phyloP scores from a whole-genome alignment of 2,329 filamentous ascomycete species.

The Epichloe amarillans region DNA sequence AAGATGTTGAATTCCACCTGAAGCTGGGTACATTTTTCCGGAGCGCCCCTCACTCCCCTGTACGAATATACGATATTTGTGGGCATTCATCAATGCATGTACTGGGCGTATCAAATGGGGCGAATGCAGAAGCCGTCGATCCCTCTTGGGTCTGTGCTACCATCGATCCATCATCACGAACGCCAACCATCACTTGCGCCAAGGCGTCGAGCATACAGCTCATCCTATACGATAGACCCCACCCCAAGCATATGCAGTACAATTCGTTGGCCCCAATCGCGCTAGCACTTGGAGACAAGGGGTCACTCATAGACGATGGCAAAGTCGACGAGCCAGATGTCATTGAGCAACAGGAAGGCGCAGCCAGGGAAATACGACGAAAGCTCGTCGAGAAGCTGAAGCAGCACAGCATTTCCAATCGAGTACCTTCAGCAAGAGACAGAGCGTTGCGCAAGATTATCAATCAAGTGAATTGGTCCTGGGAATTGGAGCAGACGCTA shows the following conservation, averaged over 20 bases:
- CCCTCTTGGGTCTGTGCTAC: conserved; percentile 55
- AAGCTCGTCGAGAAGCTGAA: conserved; percentile 75
- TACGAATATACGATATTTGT: conserved; percentile 72
- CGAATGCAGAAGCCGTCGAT: conserved; percentile 37
- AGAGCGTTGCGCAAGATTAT: conserved; percentile 67
- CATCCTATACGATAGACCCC: conserved; percentile 76
- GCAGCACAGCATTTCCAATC: conserved; percentile 71
- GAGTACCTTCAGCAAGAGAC: conserved; percentile 69
- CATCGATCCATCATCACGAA: conserved; percentile 32
- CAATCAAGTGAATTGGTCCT: conserved; percentile 92
- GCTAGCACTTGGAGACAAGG: conserved; percentile 68
- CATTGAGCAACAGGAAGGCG: conserved; percentile 51
- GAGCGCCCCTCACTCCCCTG: conserved; percentile 65
- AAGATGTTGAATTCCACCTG: conserved; percentile 77
- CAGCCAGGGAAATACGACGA: conserved; percentile 44
- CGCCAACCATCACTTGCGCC: conserved; percentile 64
- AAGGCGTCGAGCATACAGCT: conserved; percentile 67
- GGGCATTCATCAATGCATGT: conserved; percentile 74
- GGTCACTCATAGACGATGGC: conserved; percentile 23
- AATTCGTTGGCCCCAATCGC: conserved; percentile 84
- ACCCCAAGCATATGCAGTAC: conserved; percentile 87
- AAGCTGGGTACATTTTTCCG: conserved; percentile 73
- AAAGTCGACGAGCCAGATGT: conserved; percentile 47
- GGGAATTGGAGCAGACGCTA: conserved; percentile 72
- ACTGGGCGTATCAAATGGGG: conserved; percentile 66